Evolutionary conservation across 495 filamentous ascomycete genomes (phyloP), one percentile per base, ranked within the genome.

Genomic region (Tuber brumale): DNA sequence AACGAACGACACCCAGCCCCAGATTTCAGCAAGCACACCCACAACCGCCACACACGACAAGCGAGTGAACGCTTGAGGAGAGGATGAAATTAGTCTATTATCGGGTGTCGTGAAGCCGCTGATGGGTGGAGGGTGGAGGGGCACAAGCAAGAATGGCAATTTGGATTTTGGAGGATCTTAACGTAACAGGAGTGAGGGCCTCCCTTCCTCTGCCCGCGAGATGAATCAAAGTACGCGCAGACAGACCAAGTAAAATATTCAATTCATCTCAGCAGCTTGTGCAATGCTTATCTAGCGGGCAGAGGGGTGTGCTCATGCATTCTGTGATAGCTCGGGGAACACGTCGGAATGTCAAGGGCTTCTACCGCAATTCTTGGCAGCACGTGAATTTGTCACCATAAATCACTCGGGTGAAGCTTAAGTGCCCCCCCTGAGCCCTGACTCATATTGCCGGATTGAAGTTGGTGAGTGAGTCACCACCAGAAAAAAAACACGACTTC

Each of bases 1-100:
- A 66, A 66, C 27, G 57, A 66, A 66, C 57, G 57, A 35, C 57
- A 66, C 57, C 57, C 57, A 66, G 35, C n/a, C 57, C 57, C 27
- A 66, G 27, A 16, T 66, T 35, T 35, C 57, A 66, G 57, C 57
- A 66, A 12, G 14, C 12, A 66, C 57, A 35, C 23, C 27, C 57
- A 66, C 57, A n/a, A 35, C 35, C 57, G 19, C 57, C 27, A 57
- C 57, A 66, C n/a, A 66, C 57, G 14, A 61, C 51, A 31, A 19
- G 57, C 57, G 57, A 35, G 57, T 7, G 27, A 66, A 66, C 57
- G 57, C 57, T 6, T 66, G 10, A 31, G 57, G 57, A 19, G 57
- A 66, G 57, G 12, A 31, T 35, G 57, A 31, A 35, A 66, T 66
- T 66, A 66, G 57, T 66, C 12, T 66, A 66, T 35, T 35, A 31